Percentiles rank a stretch among this genome's conserved stretches.
Evolutionary conservation across 1,284 basidiomycete genomes (phyloP).

Genomic region (Boletus hoseneyae): DNA sequence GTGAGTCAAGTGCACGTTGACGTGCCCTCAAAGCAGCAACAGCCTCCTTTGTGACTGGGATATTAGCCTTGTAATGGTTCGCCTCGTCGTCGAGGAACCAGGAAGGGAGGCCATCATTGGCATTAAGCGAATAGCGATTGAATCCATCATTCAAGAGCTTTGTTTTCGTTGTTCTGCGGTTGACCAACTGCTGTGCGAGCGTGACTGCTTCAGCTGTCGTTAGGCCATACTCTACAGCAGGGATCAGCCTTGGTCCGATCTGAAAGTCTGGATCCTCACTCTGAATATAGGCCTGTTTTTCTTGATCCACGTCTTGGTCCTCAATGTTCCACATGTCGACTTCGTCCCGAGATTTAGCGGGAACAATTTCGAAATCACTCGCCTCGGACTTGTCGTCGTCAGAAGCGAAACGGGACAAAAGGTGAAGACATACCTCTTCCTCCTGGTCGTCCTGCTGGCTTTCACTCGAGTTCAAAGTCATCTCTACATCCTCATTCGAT

Average conservation of each 20-base stretch:
- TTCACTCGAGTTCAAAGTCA: conserved; percentile 10
- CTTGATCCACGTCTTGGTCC: conserved; percentile 75
- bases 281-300: conserved; percentile 67
- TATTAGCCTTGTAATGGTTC: conserved; percentile 90
- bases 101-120: conserved; percentile 87
- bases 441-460: conserved; percentile 31
- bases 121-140: conserved; percentile 87
- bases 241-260: not conserved
- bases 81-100: conserved; percentile 99
- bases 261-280: conserved; percentile 45
- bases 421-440: conserved; percentile 31
- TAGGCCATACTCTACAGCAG: conserved; percentile 72
- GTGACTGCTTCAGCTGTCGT: conserved; percentile 91
- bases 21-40: conserved; percentile 83
- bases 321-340: conserved; percentile 80
- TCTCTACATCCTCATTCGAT: conserved; percentile 38
- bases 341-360: conserved; percentile 48
- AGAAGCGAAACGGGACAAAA: conserved; percentile 8
- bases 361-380: conserved; percentile 23
- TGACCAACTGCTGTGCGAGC: conserved; percentile 90
- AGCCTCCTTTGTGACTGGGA: conserved; percentile 97
- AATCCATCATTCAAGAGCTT: conserved; percentile 95
- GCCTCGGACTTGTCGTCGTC: conserved; percentile 20
- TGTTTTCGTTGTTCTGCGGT: conserved; percentile 86
- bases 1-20: conserved; percentile 91